phyloP scores from a whole-genome alignment of 805 yeast genomes.

The Wickerhamiella parazyma region DNA sequence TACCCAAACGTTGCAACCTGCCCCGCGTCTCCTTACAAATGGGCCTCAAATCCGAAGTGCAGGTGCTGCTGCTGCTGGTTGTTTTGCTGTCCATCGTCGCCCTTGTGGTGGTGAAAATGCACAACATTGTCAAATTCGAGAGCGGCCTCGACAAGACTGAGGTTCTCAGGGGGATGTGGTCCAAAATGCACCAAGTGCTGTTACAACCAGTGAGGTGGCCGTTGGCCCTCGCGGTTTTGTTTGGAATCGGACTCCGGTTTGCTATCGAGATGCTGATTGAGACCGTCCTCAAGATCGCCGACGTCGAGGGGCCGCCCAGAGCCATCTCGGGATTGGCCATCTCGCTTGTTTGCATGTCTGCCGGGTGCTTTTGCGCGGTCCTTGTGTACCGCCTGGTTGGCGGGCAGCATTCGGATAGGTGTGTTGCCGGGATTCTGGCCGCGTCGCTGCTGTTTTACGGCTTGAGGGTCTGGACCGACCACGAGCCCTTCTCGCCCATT shows the following conservation, averaged over 20 bases:
- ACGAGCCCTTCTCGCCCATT: conserved; percentile 4
- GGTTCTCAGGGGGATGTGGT: conserved; percentile 20
- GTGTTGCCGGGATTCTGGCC: neutral
- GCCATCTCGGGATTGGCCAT: conserved; percentile 1
- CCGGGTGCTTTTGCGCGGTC: conserved; percentile 15
- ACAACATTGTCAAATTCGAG: conserved; percentile 18
- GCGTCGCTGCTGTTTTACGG: conserved; percentile 4
- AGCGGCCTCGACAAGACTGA: conserved; percentile 20
- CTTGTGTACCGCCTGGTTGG: conserved; percentile 15
- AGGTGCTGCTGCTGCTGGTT: conserved; percentile 14
- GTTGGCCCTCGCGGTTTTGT: conserved; percentile 12
- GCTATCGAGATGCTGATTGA: conserved; percentile 1
- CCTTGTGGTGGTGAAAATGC: conserved; percentile 15
- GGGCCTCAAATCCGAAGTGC: conserved; percentile 1
- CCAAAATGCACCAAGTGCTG: conserved; percentile 18
- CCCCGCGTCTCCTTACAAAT: conserved; percentile 1
- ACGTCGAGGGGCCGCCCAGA: conserved; percentile 10
- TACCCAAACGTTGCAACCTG: no score
- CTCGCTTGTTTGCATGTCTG: conserved; percentile 8
- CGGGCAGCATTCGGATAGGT: conserved; percentile 10
- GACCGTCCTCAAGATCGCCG: conserved; percentile 17
- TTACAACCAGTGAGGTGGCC: conserved; percentile 17
- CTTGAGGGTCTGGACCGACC: conserved; percentile 1
- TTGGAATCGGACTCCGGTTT: conserved; percentile 14
- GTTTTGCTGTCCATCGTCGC: conserved; percentile 16